A percentile compares a stretch with the other conserved stretches of the same genome.
Evolutionary conservation across 2,329 filamentous ascomycete species (phyloP).

Genomic region (Botrytis paeoniae): DNA sequence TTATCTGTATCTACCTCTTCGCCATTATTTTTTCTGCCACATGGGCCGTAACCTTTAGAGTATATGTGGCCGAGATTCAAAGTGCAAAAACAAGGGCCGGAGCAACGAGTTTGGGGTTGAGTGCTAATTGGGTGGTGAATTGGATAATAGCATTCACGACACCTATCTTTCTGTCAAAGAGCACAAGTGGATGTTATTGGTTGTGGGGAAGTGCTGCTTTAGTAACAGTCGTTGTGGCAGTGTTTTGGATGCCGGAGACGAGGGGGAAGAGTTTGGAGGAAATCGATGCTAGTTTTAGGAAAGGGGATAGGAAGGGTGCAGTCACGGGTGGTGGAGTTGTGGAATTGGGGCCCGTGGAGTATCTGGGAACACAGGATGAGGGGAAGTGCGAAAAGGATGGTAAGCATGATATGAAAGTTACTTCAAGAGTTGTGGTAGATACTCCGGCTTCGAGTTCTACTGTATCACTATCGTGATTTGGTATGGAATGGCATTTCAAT

Average conservation of each 20-base stretch:
- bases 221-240: slow-evolving; percentile 24
- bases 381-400: background rate
- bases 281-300: slow-evolving; percentile 29
- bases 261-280: slow-evolving; percentile 30
- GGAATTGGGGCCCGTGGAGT: background rate
- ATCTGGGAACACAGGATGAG: background rate
- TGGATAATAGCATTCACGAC: slow-evolving; percentile 39
- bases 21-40: slow-evolving; percentile 46
- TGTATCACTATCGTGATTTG: background rate
- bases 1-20: slow-evolving; percentile 50
- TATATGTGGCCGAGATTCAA: slow-evolving; percentile 59
- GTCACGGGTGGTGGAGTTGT: background rate
- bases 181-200: slow-evolving; percentile 33
- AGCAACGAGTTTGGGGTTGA: slow-evolving; percentile 51
- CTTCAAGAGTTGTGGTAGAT: background rate
- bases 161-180: slow-evolving; percentile 34
- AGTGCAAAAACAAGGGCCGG: slow-evolving; percentile 52
- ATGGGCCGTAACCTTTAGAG: slow-evolving; percentile 55
- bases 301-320: background rate
- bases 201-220: slow-evolving; percentile 42
- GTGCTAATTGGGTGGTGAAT: slow-evolving; percentile 43
- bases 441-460: background rate
- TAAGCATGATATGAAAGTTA: background rate
- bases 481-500: background rate
- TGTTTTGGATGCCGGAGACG: slow-evolving; percentile 37